These are phyloP conservation scores for Maudiozyma humilis DNA, from an alignment of 1,139 yeast genomes.

Conservation along the genomic window DNA sequence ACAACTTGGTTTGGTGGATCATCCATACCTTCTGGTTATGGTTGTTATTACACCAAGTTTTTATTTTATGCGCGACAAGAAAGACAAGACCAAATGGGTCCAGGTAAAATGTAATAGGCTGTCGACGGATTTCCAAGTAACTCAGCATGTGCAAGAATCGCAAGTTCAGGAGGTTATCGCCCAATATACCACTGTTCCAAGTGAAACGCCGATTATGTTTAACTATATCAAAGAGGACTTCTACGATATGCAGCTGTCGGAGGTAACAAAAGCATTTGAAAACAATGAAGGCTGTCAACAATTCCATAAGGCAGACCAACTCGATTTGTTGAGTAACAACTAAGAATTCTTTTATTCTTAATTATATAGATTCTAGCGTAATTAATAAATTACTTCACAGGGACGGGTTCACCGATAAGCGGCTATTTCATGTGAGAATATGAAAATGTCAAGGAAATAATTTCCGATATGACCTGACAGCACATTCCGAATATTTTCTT, in stretches of 20 bases:
- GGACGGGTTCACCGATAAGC: too few species aligned
- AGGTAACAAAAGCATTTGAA: conserved; percentile 13
- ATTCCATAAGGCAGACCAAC: conserved; percentile 21
- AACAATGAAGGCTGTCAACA: conserved; percentile 17
- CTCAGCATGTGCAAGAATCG: conserved; percentile 12
- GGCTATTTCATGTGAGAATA: too few species aligned
- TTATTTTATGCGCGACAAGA: conserved; percentile 19
- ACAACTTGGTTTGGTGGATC: conserved; percentile 22
- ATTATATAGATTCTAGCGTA: too few species aligned
- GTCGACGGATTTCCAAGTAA: conserved; percentile 16
- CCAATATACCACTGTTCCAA: conserved; percentile 20
- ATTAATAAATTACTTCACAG: too few species aligned
- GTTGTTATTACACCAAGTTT: conserved; percentile 25
- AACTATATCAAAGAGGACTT: conserved; percentile 17
- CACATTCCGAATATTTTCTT: too few species aligned
- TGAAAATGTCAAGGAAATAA: too few species aligned
- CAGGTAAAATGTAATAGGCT: conserved; percentile 14
- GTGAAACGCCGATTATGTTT: conserved; percentile 27
- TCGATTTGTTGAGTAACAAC: conserved; percentile 6
- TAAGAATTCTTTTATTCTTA: too few species aligned
- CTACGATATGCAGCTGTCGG: conserved; percentile 13
- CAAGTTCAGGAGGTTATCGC: conserved; percentile 21
- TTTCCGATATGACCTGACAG: too few species aligned
- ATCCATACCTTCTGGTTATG: conserved; percentile 21
- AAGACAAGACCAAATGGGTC: conserved; percentile 18